Base-by-base conservation (phyloP, 169 alveolate species). In the Hepatocystis sp. region DNA sequence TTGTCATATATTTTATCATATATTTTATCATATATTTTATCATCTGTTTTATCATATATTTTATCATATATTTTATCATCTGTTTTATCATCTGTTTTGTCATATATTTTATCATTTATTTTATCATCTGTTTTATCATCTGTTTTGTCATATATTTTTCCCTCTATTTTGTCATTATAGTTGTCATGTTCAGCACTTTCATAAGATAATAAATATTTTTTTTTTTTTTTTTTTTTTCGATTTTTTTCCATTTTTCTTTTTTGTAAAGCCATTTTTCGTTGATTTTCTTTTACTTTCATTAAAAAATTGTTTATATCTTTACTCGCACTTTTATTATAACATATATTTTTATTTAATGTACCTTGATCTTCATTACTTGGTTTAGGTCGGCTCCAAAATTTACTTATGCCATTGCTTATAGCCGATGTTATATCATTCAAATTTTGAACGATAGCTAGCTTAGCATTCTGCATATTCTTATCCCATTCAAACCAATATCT, bases 401-500 rank as follows among this genome's bases (percentile, higher is more conserved):
- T 90, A 65, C 56, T 66, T 28, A 67, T 86, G 32, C 85, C 93
- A 34, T 84, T 90, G 15, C 91, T 85, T 42, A 90, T 90, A 10
- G 93, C 90, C 27, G 93, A 90, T 28, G 93, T 90, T 21, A 90
- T 60, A 49, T 90, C 93, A 61, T 90, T 90, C 30, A 90, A 78
- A 40, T 90, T 85, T 30, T 90, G 92, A 36, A 85, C 90, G 25
- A 90, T 66, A 8, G 91, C 93, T 53, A 60, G 67, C 39, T 90
- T 90, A 19, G 93, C 93, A 84, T 84, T 91, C 36, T 92, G 93
- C 91, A 92, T 88, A 52, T 90, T 91, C 68, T 92, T 89, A 66
- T 94, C 97, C 95, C 96, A 91, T 55, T 92, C 95, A 63, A 93
- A 94, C 95, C 96, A 94, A 32, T 93, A 93, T 52, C 93, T 93